Evolutionary conservation across 495 filamentous ascomycete species (phyloP), one percentile per base, ranked within the genome.

Genomic region (Lepraria neglecta): DNA sequence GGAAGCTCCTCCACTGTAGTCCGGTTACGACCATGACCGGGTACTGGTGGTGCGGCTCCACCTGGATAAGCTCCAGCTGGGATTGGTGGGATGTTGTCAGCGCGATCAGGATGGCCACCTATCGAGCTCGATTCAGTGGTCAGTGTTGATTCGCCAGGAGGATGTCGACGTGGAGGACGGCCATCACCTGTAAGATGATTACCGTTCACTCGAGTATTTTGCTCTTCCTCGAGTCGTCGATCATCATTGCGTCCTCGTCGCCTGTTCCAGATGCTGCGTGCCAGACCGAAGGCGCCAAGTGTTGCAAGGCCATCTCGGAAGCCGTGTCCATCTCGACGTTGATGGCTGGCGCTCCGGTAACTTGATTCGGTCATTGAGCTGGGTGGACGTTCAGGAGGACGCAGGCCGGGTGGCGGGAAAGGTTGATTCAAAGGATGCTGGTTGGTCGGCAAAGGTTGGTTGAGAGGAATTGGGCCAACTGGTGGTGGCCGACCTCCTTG

Each of bases 281-380:
- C 71, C 65, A 89, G 73, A 69, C 87, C 75, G 76, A 81, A 72
- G 9, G 80, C 79, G 12, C 91, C 91, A 6, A 90, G 74, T 3
- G 82, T 84, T 38, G 86, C 81, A 31, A 94, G 64, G 1, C 85
- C 85, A 67, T 91, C 84, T 24, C 80, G 78, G 5, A 82, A 66
- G 3, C 75, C 77, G 71, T 83, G 78, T 21, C 78, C 76, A 10
- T 72, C 68, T 35, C 73, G 71, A 19, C 71, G 68, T 24, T 75
- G 72, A 3, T 72, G 71, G 24, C 72, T 68, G 52, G 78, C 79
- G 15, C 77, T 76, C 53, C 68, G 73, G 48, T 76, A 67, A 31
- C 56, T 72, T 67, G 75, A 76, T 47, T 78, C 77, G 3, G 59
- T 59, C 31, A 59, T 43, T 0, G 65, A 67, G 35, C 67, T 69